These are phyloP conservation scores for Vanderwaltozyma verrucispora DNA, from an alignment of 805 yeast species.

Conservation along the genomic window DNA sequence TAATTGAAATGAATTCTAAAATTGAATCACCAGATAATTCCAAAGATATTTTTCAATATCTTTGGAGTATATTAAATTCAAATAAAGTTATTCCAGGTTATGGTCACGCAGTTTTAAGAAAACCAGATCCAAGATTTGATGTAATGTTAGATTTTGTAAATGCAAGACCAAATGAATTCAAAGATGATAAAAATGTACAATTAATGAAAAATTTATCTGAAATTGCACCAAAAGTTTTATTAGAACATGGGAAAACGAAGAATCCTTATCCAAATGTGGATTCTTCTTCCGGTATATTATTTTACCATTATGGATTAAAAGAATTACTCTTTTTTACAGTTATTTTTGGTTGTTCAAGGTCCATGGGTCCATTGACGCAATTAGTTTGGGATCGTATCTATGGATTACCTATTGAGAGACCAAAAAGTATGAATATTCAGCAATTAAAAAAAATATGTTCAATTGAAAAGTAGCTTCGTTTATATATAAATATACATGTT, in stretches of 20 bases:
- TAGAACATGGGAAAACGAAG: slow-evolving; percentile 73
- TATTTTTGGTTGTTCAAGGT: slow-evolving; percentile 72
- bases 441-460: slow-evolving; percentile 9
- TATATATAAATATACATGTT: neutral
- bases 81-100: slow-evolving; percentile 82
- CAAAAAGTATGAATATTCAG: slow-evolving; percentile 36
- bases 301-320: slow-evolving; percentile 69
- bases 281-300: slow-evolving; percentile 66
- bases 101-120: slow-evolving; percentile 80
- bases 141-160: slow-evolving; percentile 65
- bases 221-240: slow-evolving; percentile 66
- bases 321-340: slow-evolving; percentile 71
- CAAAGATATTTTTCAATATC: slow-evolving; percentile 49
- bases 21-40: slow-evolving; percentile 25
- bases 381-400: slow-evolving; percentile 68
- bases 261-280: slow-evolving; percentile 84
- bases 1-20: slow-evolving; percentile 48
- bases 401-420: slow-evolving; percentile 76
- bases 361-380: slow-evolving; percentile 71
- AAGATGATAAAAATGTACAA: slow-evolving; percentile 52
- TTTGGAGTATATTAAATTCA: slow-evolving; percentile 61
- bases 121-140: slow-evolving; percentile 71
- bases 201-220: slow-evolving; percentile 56
- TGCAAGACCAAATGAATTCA: slow-evolving; percentile 41
- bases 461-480: neutral